Evolutionary conservation across 768 basidiomycete genomes (phyloP).

Genomic region (Russula earlei): DNA sequence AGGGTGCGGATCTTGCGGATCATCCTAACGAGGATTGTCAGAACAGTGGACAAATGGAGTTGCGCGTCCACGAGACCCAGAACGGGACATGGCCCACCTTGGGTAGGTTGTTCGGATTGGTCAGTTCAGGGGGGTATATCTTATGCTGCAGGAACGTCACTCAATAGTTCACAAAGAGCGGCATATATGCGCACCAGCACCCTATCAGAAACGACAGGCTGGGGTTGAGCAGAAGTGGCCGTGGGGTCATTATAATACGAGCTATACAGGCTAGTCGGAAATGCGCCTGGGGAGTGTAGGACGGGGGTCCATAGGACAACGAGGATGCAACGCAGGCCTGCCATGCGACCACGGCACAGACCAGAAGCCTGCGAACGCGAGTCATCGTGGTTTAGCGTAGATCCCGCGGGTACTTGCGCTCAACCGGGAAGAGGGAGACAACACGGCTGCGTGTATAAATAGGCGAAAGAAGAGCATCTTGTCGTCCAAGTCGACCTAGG

Average conservation of each 20-base stretch:
- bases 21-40: constrained; percentile 28
- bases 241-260: constrained; percentile 67
- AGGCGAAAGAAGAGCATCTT: neutral
- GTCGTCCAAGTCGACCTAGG: neutral
- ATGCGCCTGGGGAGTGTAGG: constrained; percentile 52
- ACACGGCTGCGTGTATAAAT: neutral
- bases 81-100: constrained; percentile 25
- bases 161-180: neutral
- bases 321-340: neutral
- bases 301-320: constrained; percentile 28
- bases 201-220: constrained; percentile 70
- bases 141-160: constrained; percentile 33
- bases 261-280: constrained; percentile 57
- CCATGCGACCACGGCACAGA: constrained; percentile 3
- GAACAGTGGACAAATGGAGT: neutral
- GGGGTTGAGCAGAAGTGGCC: constrained; percentile 60
- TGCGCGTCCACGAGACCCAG: too few relatives aligned
- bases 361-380: neutral
- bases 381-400: neutral
- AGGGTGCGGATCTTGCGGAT: constrained; percentile 55
- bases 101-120: constrained; percentile 52
- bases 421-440: neutral
- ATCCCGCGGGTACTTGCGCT: neutral
- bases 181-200: constrained; percentile 37
- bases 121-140: constrained; percentile 51